These are phyloP conservation scores for Hydnum rufescens DNA, from an alignment of 768 basidiomycete genomes.

Conservation along the genomic window DNA sequence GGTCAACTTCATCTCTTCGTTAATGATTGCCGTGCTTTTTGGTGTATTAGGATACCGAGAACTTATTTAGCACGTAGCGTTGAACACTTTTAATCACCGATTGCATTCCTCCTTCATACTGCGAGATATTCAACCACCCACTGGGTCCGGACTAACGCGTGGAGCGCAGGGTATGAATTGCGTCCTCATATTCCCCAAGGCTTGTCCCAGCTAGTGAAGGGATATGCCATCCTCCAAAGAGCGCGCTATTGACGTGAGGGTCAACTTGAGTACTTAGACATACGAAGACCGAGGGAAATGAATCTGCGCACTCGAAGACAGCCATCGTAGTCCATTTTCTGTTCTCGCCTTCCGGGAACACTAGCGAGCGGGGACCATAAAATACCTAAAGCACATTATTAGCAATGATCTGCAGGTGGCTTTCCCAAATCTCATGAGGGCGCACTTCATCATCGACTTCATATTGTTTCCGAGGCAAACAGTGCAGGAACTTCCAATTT, in stretches of 20 bases:
- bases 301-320: conserved; percentile 51
- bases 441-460: conserved; percentile 88
- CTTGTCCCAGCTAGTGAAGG: not conserved
- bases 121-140: too few relatives aligned
- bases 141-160: too few relatives aligned
- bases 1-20: conserved; percentile 1
- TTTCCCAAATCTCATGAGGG: conserved; percentile 4
- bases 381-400: conserved; percentile 43
- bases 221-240: conserved; percentile 11
- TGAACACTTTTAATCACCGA: too few relatives aligned
- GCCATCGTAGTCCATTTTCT: conserved; percentile 96
- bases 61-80: not conserved
- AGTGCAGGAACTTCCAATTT: conserved; percentile 91
- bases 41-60: not conserved
- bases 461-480: conserved; percentile 75
- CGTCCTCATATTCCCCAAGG: too few relatives aligned
- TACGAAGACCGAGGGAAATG: not conserved
- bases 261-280: not conserved
- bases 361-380: conserved; percentile 78
- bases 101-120: too few relatives aligned
- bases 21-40: not conserved
- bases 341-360: conserved; percentile 90
- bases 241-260: conserved; percentile 1
- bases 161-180: too few relatives aligned
- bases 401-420: conserved; percentile 1